Base-by-base conservation (phyloP, 2,329 filamentous ascomycete species). In the Arthrocladium fulminans region DNA sequence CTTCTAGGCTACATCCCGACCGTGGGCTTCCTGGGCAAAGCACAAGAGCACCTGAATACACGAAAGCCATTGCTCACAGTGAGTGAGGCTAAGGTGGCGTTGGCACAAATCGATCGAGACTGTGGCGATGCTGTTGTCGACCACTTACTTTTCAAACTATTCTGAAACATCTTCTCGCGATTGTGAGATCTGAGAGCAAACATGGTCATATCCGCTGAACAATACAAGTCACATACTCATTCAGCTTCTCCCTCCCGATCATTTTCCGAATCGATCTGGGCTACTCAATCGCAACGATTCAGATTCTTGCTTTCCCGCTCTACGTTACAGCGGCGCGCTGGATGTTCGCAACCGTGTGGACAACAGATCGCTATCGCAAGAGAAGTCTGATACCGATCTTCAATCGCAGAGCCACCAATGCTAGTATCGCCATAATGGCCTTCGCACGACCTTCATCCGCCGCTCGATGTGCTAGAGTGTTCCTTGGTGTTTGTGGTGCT, bases 231-330 rank as follows among this genome's bases (percentile, higher is more conserved):
- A 75, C 76, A n/a, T 92, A 92, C 61, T 79, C 84, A 0, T 75
- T 92, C 9, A 82, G 84, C 2, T 90, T 85, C 64, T 89, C 89
- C 61, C 67, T 89, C 4, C 85, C 86, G 5, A 77, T 89, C 59
- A 86, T 92, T 57, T 77, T 94, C 3, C 60, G 62, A 8, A 55
- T 65, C 19, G 73, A 74, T 17, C 76, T 89, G 70, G 75, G 77
- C 13, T 88, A 86, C 68, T 70, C 65, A 39, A 71, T 82, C 3
- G 81, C 74, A 5, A 70, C 70, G 45, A 72, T 83, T 0, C 84
- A 88, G 65, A 86, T 83, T 60, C 77, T 89, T 3, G 74, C 83
- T 3, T 83, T 85, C 0, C 83, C 83, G 0, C 81, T 83, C 9
- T 86, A 83, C 60, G 76, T 67, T 22, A 76, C 84, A 50, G 79